These are phyloP conservation scores for Albifimbria verrucaria DNA, from an alignment of 2,329 filamentous ascomycete species.

Conservation along the genomic window DNA sequence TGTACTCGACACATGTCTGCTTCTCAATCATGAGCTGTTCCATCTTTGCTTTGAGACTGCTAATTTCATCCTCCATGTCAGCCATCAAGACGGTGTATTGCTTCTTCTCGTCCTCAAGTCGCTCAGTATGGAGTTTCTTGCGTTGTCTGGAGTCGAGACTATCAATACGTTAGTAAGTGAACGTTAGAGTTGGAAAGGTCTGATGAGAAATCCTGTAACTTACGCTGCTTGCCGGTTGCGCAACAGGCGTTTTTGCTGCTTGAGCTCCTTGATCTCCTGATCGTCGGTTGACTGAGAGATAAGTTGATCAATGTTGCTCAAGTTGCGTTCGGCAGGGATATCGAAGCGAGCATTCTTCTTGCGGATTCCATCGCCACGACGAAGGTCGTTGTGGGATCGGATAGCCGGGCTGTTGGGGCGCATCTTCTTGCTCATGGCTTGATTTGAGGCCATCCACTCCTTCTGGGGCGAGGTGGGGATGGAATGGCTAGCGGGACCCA, in stretches of 20 bases:
- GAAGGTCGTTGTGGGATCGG: slow-evolving; percentile 72
- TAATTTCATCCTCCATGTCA: slow-evolving; percentile 75
- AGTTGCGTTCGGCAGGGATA: slow-evolving; percentile 88
- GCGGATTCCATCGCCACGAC: slow-evolving; percentile 81
- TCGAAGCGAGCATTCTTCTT: slow-evolving; percentile 99
- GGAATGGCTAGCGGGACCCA: slow-evolving; percentile 43
- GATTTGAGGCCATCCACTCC: slow-evolving; percentile 51
- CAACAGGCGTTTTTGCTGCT: slow-evolving; percentile 93
- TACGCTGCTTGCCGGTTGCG: slow-evolving; percentile 97
- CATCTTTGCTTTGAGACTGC: slow-evolving; percentile 64
- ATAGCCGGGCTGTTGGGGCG: slow-evolving; percentile 65
- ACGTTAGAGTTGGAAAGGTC: slow-evolving; percentile 1
- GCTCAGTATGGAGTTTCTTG: slow-evolving; percentile 97
- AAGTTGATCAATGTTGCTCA: slow-evolving; percentile 91
- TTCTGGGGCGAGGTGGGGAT: slow-evolving; percentile 56
- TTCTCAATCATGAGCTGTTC: slow-evolving; percentile 71
- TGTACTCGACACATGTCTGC: slow-evolving; percentile 69
- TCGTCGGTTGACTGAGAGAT: slow-evolving; percentile 87
- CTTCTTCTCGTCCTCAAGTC: slow-evolving; percentile 96
- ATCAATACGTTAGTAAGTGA: slow-evolving; percentile 12
- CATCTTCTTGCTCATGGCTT: slow-evolving; percentile 57
- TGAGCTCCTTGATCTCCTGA: slow-evolving; percentile 93
- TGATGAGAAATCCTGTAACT: slow-evolving; percentile 31
- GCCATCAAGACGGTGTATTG: slow-evolving; percentile 73
- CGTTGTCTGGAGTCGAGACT: slow-evolving; percentile 94